Evolutionary conservation across 345 rosid species (phyloP).

Genomic region (Brassica juncea): DNA sequence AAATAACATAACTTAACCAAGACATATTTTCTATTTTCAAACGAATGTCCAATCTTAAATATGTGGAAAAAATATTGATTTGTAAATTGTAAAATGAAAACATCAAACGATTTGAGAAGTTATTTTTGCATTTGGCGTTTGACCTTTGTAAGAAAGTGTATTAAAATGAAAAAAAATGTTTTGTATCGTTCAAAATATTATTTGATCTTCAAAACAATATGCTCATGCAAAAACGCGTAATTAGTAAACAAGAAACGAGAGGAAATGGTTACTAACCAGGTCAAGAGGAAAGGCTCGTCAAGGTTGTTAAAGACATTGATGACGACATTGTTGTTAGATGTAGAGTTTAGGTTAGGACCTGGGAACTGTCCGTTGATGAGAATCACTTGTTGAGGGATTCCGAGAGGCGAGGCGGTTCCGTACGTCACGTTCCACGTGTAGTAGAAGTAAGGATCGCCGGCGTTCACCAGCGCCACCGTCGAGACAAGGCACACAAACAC

Average conservation of each 20-base stretch:
- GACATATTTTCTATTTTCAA: neutral
- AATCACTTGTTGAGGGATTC: constrained; percentile 73
- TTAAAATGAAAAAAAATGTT: neutral
- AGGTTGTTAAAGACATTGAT: constrained; percentile 76
- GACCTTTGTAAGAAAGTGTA: neutral
- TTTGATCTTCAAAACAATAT: neutral
- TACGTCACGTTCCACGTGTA: constrained; percentile 82
- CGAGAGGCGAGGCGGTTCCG: constrained; percentile 71
- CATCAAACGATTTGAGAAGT: neutral
- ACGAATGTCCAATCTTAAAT: neutral
- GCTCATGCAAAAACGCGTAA: neutral
- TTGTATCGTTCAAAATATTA: neutral
- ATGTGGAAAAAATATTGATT: no score
- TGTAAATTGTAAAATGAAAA: neutral
- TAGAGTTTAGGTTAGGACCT: constrained; percentile 75
- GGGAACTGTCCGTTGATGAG: constrained; percentile 79
- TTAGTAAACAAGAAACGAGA: constrained; percentile 43
- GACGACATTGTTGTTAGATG: constrained; percentile 69
- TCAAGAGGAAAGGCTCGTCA: constrained; percentile 77
- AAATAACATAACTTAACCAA: neutral
- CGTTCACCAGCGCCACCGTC: constrained; percentile 44
- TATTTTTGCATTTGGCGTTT: neutral
- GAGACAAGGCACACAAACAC: constrained; percentile 45
- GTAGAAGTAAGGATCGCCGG: constrained; percentile 70
- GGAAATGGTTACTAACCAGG: constrained; percentile 64